Base-by-base conservation (phyloP, 2,329 filamentous ascomycete genomes). In the Penicillium polonicum region DNA sequence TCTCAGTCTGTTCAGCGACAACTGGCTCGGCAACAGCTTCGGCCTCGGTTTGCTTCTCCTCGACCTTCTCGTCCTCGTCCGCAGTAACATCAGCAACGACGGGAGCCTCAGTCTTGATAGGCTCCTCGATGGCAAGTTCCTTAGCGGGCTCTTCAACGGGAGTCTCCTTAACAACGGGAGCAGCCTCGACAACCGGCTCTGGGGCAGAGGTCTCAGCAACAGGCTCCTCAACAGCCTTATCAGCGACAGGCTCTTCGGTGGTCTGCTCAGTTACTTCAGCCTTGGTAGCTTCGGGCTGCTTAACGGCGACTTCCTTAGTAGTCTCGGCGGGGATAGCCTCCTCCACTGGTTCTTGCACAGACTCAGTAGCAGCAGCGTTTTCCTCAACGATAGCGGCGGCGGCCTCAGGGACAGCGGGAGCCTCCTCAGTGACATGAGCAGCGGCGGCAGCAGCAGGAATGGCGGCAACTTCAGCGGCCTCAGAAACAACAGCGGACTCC, bases 31-130 rank as follows among this genome's bases (percentile, higher is more conserved):
- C 46, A 45, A 51, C 41, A 46, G 36, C 36, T 10, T 46, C 52
- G 36, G 19, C 19, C n/a, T 60, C 50, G 12, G 53, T 4, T 19
- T 52, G 50, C 39, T 52, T 52, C 50, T 52, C 38, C 35, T 39
- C 46, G 33, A 53, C 38, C 57, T 58, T 59, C 44, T 58, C 52
- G 10, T 33, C 43, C 48, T 64, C 55, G 42, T 52, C 56, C 15
- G 48, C 29, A 52, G 35, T 38, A 50, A 44, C 10, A 10, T 46
- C 41, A 29, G 42, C 33, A 44, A 56, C 57, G 21, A 39, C 43
- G 42, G 43, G 43, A n/a, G 58, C 49, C 35, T 62, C 54, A 2
- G 27, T 25, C 49, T 31, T 27, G 17, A 27, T 33, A 10, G 55
- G 42, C 43, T 53, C 49, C 45, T 57, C 52, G 6, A 36, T 41